phyloP scores from a whole-genome alignment of 768 basidiomycete genomes.

The Pseudohyphozyma bogoriensis region DNA sequence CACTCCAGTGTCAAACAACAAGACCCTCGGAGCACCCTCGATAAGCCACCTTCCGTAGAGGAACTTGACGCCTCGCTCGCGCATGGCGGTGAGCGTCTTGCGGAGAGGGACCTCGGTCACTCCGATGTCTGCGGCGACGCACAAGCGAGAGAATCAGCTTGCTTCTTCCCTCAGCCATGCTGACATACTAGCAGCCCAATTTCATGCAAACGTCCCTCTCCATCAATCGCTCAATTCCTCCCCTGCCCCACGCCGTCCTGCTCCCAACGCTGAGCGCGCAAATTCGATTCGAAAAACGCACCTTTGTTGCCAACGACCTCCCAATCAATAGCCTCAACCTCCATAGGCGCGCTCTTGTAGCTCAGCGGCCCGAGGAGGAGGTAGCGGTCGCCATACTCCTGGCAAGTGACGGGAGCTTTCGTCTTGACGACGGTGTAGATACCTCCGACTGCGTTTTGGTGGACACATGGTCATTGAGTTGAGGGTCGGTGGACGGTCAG shows the following conservation, averaged over 20 bases:
- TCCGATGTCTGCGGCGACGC: no score
- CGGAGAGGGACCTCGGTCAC: conserved; percentile 58
- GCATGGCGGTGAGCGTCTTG: conserved; percentile 70
- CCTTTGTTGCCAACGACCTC: no score
- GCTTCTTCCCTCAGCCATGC: not conserved
- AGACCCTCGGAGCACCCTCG: conserved; percentile 87
- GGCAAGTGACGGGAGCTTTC: conserved; percentile 94
- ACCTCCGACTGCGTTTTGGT: conserved; percentile 58
- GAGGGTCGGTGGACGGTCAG: no score
- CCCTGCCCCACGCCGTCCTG: conserved; percentile 7
- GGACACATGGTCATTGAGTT: not conserved
- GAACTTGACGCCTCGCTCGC: conserved; percentile 77
- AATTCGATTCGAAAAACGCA: no score
- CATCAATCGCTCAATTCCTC: conserved; percentile 1
- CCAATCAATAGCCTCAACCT: conserved; percentile 89
- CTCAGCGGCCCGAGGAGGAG: conserved; percentile 94
- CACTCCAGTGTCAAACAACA: conserved; percentile 92
- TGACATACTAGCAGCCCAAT: not conserved
- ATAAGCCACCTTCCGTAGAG: conserved; percentile 98
- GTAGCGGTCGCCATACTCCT: conserved; percentile 90
- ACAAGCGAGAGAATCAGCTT: not conserved
- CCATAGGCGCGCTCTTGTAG: conserved; percentile 98
- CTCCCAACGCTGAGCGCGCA: no score
- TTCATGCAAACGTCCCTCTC: no score
- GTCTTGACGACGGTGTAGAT: conserved; percentile 99